Evolutionary conservation across 2,329 filamentous ascomycete genomes (phyloP), one percentile per base, ranked within the genome.

Genomic region (Annulohypoxylon truncatum): DNA sequence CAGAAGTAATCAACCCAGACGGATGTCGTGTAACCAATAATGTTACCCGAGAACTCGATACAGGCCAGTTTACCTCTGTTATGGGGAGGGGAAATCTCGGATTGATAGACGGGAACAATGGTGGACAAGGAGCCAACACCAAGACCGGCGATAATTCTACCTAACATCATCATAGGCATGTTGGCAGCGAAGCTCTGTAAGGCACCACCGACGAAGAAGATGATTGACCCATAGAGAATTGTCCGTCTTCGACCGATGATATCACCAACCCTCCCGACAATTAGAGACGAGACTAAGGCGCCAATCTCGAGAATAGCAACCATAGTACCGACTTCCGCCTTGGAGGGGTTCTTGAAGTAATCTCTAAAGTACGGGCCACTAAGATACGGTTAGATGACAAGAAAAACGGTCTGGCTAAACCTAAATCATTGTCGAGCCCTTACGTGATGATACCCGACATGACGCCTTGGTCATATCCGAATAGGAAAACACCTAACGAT

Each of bases 1-100:
- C 94, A 97, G 74, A 96, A 95, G 80, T 98, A 99, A 79, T 99
- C 96, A 26, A 98, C 95, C 96, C 96, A 99, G 20, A 98, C 95
- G 73, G 95, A 98, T 56, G 93, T 94, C 58, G 95, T 91, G 78
- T 99, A 99, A 29, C 96, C 96, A 66, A 93, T 90, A 69, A 99
- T 97, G 80, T 99, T 99, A 57, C 96, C 96, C 0, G 95, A 95
- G 76, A 98, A 99, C 79, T 99, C 96, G 71, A 99, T 98, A 79
- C 96, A 98, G 22, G 95, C 96, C 67, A 99, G 85, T 81, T 96
- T 96, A 69, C 96, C 96, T 74, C 96, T 88, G 79, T 97, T 98
- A 77, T 99, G 96, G 4, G 96, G 94, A 51, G 96, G 96, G 44
- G 95, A 97, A 75, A 97, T 97, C 77, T 97, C 94, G 46, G 94